Base-by-base conservation (phyloP, 2,329 filamentous ascomycete species). In the Cladosporium velox region DNA sequence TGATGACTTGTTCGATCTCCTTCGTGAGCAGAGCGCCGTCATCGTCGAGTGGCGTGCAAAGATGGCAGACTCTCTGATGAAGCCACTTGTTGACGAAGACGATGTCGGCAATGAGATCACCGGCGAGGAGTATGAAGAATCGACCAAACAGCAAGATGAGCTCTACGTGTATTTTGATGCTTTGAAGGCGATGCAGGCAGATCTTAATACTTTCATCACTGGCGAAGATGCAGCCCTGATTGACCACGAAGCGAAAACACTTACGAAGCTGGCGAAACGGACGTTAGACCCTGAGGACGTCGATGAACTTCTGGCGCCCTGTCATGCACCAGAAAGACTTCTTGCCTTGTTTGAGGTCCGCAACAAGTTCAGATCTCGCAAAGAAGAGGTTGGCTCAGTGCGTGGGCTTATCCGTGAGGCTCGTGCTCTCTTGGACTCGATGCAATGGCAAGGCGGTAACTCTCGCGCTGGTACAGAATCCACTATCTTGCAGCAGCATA, bases 121-220 rank as follows among this genome's bases (percentile, higher is more conserved):
- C 12, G 95, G 95, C 28, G 90, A 97, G 67, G 95, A 98, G 76
- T 95, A 97, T 69, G 91, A 92, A 70, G 87, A 91, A 35, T 96
- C 94, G 0, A 92, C 93, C 0, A 91, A 91, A 76, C 86, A 90
- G 55, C 94, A 98, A 78, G 94, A 97, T 68, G 88, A 96, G 74
- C 86, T 97, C 51, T 91, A 94, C 78, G 91, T 91, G 7, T 96
- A 96, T 73, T 90, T 96, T 66, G 88, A 93, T 74, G 88, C 87
- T 10, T 82, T 97, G 32, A 86, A 92, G 67, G 87, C 90, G 0
- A 84, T 90, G 58, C 86, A 95, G 65, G 89, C 91, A 7, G 93
- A 98, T 77, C 88, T 94, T 14, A 87, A 90, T 69, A 87, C 90
- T 69, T 87, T 88, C 32, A 83, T 97, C 18, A 90, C 90, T 1